phyloP scores from a whole-genome alignment of 202 grass and related monocot species.

The Tripidium arundinaceum region DNA sequence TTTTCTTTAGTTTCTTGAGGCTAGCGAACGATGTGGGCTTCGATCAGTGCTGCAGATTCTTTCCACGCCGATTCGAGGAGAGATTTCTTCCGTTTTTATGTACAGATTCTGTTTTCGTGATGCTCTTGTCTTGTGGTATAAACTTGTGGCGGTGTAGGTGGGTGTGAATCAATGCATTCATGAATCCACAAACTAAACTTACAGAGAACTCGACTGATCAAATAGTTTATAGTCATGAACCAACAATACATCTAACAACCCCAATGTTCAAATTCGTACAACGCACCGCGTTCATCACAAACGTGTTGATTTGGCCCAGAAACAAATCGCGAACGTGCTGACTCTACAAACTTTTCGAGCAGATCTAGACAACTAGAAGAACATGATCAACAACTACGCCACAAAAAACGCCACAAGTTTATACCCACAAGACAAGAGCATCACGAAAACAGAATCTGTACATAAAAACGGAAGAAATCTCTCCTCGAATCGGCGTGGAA shows the following conservation, averaged over 20 bases:
- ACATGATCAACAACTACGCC: neutral
- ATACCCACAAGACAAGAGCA: neutral
- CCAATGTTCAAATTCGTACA: neutral
- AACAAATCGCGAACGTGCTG: neutral
- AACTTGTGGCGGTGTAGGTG: neutral
- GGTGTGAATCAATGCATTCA: neutral
- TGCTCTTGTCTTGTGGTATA: no score
- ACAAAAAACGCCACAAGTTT: neutral
- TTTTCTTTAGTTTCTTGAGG: neutral
- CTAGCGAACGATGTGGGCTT: neutral
- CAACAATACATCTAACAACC: neutral
- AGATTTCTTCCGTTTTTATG: neutral
- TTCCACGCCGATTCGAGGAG: neutral
- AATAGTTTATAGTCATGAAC: neutral
- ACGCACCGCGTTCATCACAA: neutral
- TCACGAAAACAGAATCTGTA: no score
- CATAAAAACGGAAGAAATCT: no score
- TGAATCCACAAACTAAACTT: neutral
- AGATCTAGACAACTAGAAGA: neutral
- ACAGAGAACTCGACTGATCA: neutral
- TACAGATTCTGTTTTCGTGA: neutral
- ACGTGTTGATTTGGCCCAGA: neutral
- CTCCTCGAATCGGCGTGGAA: no score
- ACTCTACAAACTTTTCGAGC: neutral
- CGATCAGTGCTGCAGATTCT: neutral